Conservation (phyloP, 306 rosid species). For the Acacia acuminata region DNA sequence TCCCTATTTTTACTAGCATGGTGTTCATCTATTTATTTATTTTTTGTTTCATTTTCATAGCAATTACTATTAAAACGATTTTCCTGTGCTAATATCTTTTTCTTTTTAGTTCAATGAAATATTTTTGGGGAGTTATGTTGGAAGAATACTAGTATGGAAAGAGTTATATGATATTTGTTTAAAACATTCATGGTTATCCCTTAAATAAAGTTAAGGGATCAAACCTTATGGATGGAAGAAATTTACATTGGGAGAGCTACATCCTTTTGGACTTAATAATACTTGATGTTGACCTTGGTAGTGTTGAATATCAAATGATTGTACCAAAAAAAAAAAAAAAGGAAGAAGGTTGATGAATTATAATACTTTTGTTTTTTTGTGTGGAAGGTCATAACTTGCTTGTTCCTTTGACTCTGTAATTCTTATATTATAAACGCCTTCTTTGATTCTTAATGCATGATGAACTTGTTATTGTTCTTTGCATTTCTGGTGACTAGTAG, state of each 20-base stretch:
- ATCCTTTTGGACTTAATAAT: neutral
- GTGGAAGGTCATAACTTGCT: neutral
- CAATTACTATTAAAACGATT: constrained; percentile 7
- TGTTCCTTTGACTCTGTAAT: neutral
- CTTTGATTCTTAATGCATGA: neutral
- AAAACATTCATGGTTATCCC: constrained; percentile 21
- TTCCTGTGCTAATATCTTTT: neutral
- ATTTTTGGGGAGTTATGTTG: neutral
- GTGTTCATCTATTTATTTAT: constrained; percentile 13
- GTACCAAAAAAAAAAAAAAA: neutral
- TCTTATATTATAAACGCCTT: neutral
- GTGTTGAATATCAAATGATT: neutral
- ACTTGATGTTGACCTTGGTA: neutral
- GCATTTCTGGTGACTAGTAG: constrained; percentile 28
- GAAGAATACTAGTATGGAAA: constrained; percentile 10
- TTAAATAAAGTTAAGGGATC: neutral
- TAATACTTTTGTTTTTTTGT: neutral
- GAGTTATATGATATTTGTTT: constrained; percentile 2
- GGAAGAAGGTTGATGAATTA: neutral
- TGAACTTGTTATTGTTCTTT: constrained; percentile 9
- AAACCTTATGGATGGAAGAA: neutral
- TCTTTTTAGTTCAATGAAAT: neutral
- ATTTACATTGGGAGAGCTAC: neutral
- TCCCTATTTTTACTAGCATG: constrained; percentile 16
- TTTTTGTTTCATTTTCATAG: constrained; percentile 19